Percentiles rank a stretch among this genome's conserved stretches.
Evolutionary conservation across 441 rosid species (phyloP).

Genomic region (Flueggea neowawraea): DNA sequence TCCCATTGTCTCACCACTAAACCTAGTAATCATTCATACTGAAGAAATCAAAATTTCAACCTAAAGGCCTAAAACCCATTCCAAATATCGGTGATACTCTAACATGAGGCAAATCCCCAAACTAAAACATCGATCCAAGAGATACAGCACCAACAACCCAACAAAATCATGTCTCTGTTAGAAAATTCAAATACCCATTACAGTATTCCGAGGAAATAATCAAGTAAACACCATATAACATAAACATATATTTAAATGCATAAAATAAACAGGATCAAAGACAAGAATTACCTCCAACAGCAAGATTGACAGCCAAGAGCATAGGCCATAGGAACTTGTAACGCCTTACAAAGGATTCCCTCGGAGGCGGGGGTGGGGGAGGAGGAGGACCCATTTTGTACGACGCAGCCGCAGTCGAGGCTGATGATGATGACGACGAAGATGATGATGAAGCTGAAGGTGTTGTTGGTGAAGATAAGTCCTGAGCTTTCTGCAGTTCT

Average conservation of each 20-base stretch:
- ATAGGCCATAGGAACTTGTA: constrained; percentile 88
- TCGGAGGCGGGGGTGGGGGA: constrained; percentile 58
- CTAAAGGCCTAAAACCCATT: too few species aligned
- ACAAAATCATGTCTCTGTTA: background rate
- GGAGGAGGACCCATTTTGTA: constrained; percentile 54
- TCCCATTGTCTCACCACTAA: too few species aligned
- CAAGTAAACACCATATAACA: background rate
- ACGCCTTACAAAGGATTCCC: constrained; percentile 79
- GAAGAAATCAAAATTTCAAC: too few species aligned
- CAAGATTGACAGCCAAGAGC: constrained; percentile 71
- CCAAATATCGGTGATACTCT: too few species aligned
- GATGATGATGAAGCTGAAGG: constrained; percentile 6
- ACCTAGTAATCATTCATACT: too few species aligned
- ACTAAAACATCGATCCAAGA: background rate
- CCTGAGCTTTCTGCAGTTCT: constrained; percentile 29
- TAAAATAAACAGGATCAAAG: background rate
- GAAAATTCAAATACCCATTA: constrained; percentile 14
- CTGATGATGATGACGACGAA: too few species aligned
- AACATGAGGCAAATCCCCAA: too few species aligned
- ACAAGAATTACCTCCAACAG: constrained; percentile 60
- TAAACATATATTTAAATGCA: background rate
- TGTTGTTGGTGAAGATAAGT: constrained; percentile 19
- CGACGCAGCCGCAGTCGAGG: constrained; percentile 57
- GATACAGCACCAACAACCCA: background rate
- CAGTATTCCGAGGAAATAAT: constrained; percentile 1